Conservation (phyloP, 805 yeast species). For the Pichia heedii region DNA sequence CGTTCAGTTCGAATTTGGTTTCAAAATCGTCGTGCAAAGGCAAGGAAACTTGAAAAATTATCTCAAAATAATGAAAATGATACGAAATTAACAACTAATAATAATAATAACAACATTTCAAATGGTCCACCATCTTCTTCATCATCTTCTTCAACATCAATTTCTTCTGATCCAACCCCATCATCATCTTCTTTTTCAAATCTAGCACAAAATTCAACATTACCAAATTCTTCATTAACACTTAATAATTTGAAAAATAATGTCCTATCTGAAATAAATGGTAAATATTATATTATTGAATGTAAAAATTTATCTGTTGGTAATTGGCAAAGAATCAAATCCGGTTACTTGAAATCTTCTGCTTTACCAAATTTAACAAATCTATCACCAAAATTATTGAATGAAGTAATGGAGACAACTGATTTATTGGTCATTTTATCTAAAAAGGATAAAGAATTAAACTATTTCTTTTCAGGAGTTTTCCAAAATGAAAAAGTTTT, state of each 20-base stretch:
- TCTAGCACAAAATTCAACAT: background rate
- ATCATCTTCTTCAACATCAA: no score
- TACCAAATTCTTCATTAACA: background rate
- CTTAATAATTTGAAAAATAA: background rate
- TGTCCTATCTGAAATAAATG: constrained; percentile 52
- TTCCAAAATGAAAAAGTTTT: constrained; percentile 58
- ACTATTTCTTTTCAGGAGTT: constrained; percentile 70
- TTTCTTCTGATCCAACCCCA: no score
- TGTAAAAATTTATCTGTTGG: constrained; percentile 65
- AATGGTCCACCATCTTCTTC: no score
- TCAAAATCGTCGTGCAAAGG: constrained; percentile 78
- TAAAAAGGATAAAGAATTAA: constrained; percentile 61
- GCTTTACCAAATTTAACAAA: constrained; percentile 42
- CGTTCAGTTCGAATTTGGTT: constrained; percentile 90
- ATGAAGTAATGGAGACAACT: constrained; percentile 55
- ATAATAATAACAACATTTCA: constrained; percentile 2
- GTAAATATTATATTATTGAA: constrained; percentile 58
- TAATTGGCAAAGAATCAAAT: constrained; percentile 68
- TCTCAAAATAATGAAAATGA: constrained; percentile 17
- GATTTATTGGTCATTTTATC: constrained; percentile 66
- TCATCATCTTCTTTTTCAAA: no score
- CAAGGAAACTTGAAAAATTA: constrained; percentile 51
- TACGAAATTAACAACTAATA: background rate
- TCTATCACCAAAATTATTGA: constrained; percentile 57
- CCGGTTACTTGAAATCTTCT: constrained; percentile 42